phyloP scores from a whole-genome alignment of 768 basidiomycete genomes.

The Cystobasidium ongulense region DNA sequence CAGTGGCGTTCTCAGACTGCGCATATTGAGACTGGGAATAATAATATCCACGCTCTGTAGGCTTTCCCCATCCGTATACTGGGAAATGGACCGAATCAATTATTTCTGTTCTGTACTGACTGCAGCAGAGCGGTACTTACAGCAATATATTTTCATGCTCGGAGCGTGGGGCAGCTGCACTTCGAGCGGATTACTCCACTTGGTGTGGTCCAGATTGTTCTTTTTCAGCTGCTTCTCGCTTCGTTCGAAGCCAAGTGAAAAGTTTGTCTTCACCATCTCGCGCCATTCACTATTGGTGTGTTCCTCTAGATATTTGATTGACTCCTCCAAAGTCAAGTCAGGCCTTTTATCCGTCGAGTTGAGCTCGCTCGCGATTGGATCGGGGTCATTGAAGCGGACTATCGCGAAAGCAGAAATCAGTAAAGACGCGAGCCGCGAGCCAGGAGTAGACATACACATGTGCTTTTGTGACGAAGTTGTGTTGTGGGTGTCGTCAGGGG shows the following conservation, averaged over 20 bases:
- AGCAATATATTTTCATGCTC: slow-evolving; percentile 78
- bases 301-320: slow-evolving; percentile 67
- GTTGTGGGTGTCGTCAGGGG: slow-evolving; percentile 69
- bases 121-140: neutral
- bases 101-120: neutral
- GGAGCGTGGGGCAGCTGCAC: slow-evolving; percentile 69
- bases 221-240: slow-evolving; percentile 57
- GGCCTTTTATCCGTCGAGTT: slow-evolving; percentile 37
- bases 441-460: slow-evolving; percentile 7
- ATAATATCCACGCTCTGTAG: slow-evolving; percentile 49
- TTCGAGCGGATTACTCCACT: slow-evolving; percentile 69
- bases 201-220: slow-evolving; percentile 66
- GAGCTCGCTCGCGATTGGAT: slow-evolving; percentile 9
- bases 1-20: neutral
- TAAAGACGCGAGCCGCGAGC: neutral
- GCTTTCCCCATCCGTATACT: slow-evolving; percentile 89
- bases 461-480: slow-evolving; percentile 36
- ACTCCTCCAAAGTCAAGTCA: slow-evolving; percentile 73
- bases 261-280: slow-evolving; percentile 77
- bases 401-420: neutral
- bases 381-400: slow-evolving; percentile 25
- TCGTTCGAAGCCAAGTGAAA: slow-evolving; percentile 78
- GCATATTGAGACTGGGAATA: slow-evolving; percentile 51
- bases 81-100: neutral
- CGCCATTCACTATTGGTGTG: slow-evolving; percentile 60